Conservation (phyloP, 1,139 yeast genomes). For the Scheffersomyces quercinus region DNA sequence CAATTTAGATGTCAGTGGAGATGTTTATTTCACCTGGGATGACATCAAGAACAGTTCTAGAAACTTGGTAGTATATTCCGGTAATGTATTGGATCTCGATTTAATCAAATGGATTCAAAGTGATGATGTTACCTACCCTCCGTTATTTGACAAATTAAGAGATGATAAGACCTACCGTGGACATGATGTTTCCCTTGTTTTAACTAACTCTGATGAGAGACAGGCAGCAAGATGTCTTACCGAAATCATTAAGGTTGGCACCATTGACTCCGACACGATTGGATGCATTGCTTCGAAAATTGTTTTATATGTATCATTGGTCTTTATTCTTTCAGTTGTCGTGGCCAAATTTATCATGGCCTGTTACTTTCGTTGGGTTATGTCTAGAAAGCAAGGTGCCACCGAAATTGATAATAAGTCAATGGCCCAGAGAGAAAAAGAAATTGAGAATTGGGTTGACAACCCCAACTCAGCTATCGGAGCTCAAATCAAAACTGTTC, state of each 20-base stretch:
- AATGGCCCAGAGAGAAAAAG: constrained; percentile 52
- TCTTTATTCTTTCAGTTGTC: constrained; percentile 81
- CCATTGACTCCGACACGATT: constrained; percentile 82
- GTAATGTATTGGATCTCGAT: constrained; percentile 80
- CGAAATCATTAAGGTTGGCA: constrained; percentile 89
- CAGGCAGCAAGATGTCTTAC: constrained; percentile 77
- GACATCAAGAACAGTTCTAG: constrained; percentile 71
- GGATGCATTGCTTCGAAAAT: constrained; percentile 95
- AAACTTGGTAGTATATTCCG: constrained; percentile 83
- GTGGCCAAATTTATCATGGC: constrained; percentile 78
- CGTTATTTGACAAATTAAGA: constrained; percentile 62
- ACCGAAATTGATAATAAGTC: constrained; percentile 51
- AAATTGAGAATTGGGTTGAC: constrained; percentile 80
- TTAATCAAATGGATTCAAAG: constrained; percentile 71
- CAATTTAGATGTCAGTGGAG: constrained; percentile 60
- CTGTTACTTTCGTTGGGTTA: constrained; percentile 82
- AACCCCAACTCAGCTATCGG: constrained; percentile 39
- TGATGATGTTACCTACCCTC: constrained; percentile 72
- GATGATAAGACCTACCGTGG: constrained; percentile 62
- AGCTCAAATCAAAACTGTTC: constrained; percentile 60
- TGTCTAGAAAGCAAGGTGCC: constrained; percentile 82
- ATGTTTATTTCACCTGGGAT: constrained; percentile 89
- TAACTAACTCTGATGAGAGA: constrained; percentile 69
- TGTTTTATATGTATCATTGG: constrained; percentile 76
- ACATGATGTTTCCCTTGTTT: constrained; percentile 74